Base-by-base conservation (phyloP, 345 rosid species). In the Rhodamnia argentea region DNA sequence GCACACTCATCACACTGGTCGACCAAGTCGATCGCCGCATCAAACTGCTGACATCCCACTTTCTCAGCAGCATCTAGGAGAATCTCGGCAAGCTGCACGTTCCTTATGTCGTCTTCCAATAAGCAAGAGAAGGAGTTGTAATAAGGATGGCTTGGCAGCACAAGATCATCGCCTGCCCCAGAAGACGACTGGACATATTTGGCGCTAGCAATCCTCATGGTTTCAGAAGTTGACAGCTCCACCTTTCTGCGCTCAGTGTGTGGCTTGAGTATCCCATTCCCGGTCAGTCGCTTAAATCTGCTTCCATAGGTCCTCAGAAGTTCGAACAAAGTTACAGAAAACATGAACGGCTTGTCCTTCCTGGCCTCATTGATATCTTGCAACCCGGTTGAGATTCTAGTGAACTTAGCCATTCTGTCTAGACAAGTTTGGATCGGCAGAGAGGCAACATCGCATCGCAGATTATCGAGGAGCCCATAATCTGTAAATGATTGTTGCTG, bases 61-160 rank as follows among this genome's bases (percentile, higher is more conserved):
- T 88, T 89, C 82, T 89, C 89, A 44, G 91, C 91, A 2, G 91
- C 88, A 23, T 89, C 90, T 20, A 89, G 83, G 44, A 90, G 87
- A 29, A 86, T 82, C 75, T 87, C 83, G 8, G 74, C 91, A 50
- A 92, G 90, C 62, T 62, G 90, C 23, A 90, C 87, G 52, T 89
- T 84, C 82, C 83, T 85, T 3, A 29, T 57, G 42, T 86, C 85
- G 4, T 86, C 88, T 23, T 84, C 89, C 3, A 90, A 88, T 44
- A 88, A 87, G n/a, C 83, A 81, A 56, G 76, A 57, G 62, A 82
- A 58, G 84, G 64, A 23, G 3, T 14, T 12, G 56, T 84, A 83
- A 10, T 32, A 85, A 42, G 76, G 89, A 44, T 53, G 56, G 56
- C 22, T 18, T 59, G 70, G 70, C 37, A 59, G 2, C 18, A 32